Evolutionary conservation across 2,329 filamentous ascomycete species (phyloP).

Genomic region (Talaromyces amestolkiae): DNA sequence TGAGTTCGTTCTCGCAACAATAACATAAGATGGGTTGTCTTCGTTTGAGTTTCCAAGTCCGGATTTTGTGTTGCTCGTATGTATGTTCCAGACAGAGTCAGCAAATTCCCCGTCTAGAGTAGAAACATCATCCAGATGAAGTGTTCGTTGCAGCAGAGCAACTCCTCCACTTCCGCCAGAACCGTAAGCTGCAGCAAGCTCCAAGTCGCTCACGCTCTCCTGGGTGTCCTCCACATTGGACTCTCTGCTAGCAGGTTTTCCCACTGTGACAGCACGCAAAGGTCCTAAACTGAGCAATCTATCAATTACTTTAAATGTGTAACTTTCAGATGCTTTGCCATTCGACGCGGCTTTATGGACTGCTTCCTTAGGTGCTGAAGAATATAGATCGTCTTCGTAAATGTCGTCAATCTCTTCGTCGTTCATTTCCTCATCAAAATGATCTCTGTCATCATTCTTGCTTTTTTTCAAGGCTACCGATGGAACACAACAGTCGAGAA

Average conservation of each 20-base stretch:
- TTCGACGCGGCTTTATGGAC: conserved; percentile 20
- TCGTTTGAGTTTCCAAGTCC: conserved; percentile 46
- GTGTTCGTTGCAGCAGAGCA: conserved; percentile 71
- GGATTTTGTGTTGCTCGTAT: conserved; percentile 46
- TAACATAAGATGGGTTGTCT: conserved; percentile 60
- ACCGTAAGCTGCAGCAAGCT: conserved; percentile 56
- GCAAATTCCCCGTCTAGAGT: conserved; percentile 71
- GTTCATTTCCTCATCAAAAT: conserved; percentile 40
- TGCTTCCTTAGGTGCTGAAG: conserved; percentile 30
- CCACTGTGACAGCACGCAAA: conserved; percentile 71
- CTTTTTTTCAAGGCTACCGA: conserved; percentile 60
- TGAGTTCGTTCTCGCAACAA: conserved; percentile 68
- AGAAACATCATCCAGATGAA: conserved; percentile 70
- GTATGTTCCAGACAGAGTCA: conserved; percentile 78
- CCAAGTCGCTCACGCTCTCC: conserved; percentile 33
- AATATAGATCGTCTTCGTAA: conserved; percentile 55
- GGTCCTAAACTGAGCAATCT: conserved; percentile 74
- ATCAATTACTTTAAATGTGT: conserved; percentile 76
- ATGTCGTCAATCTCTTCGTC: conserved; percentile 56
- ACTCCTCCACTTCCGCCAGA: conserved; percentile 63
- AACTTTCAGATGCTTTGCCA: conserved; percentile 48
- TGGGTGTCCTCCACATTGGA: conserved; percentile 41
- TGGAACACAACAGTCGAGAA: conserved; percentile 76
- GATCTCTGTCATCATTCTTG: conserved; percentile 56
- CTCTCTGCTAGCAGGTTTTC: conserved; percentile 52